These are phyloP conservation scores for Petunia secreta DNA, from an alignment of 257 asterid species.

Conservation along the genomic window DNA sequence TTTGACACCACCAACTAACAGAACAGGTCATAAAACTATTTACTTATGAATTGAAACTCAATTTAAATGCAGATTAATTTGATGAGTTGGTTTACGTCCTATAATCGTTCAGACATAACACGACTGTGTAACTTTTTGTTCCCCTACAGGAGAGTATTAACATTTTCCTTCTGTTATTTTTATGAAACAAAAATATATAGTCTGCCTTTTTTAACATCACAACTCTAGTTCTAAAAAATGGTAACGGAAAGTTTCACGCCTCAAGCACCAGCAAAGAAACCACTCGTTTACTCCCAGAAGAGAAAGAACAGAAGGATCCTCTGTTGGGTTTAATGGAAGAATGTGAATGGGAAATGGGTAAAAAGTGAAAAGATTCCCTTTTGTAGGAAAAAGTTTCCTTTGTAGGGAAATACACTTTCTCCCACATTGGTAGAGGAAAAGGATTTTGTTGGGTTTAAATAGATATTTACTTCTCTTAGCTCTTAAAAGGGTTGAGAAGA, in stretches of 20 bases:
- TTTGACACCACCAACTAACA: not conserved
- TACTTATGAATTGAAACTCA: conserved; percentile 15
- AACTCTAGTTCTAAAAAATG: not conserved
- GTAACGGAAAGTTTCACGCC: conserved; percentile 2
- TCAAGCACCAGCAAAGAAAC: conserved; percentile 13
- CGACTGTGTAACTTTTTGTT: conserved; percentile 3
- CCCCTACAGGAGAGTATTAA: not conserved
- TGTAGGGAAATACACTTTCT: too few relatives aligned
- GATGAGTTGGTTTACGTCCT: not conserved
- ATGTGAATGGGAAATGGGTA: too few relatives aligned
- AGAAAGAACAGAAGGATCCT: not conserved
- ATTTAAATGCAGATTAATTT: not conserved
- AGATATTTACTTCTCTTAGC: too few relatives aligned
- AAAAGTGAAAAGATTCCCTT: too few relatives aligned
- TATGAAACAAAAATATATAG: not conserved
- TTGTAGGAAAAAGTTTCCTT: too few relatives aligned
- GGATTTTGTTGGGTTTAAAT: too few relatives aligned
- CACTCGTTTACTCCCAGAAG: not conserved
- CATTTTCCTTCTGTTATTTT: not conserved
- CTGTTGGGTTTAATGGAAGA: too few relatives aligned
- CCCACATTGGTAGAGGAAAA: too few relatives aligned
- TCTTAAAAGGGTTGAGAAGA: too few relatives aligned
- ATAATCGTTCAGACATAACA: not conserved
- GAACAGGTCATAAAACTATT: not conserved
- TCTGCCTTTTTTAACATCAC: not conserved